Conservation (phyloP, 2,329 filamentous ascomycete genomes). For the Alternaria viburni region DNA sequence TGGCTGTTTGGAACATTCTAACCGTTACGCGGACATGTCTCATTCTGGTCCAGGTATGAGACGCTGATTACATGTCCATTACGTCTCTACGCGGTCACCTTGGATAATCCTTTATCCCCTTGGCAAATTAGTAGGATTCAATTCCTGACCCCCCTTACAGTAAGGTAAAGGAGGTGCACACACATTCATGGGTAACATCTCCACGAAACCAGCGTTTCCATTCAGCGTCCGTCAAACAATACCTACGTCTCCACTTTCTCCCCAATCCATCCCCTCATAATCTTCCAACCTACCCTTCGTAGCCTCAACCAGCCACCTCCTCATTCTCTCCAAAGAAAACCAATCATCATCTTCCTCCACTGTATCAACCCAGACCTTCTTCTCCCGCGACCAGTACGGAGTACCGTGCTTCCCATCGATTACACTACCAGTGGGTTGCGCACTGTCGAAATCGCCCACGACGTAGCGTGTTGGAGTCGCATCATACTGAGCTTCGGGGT, state of each 20-base stretch:
- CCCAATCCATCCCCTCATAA: not conserved
- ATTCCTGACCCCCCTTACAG: not conserved
- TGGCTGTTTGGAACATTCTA: not conserved
- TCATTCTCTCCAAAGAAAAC: conserved; percentile 1
- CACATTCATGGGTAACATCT: not conserved
- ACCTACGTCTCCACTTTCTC: not conserved
- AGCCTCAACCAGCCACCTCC: not conserved
- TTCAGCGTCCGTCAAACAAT: not conserved
- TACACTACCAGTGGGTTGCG: not conserved
- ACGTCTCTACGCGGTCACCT: not conserved
- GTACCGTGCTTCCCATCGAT: not conserved
- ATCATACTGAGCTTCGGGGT: not conserved
- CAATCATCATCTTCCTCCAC: conserved; percentile 6
- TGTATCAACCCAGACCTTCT: not conserved
- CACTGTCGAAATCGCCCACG: conserved; percentile 6
- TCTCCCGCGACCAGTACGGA: not conserved
- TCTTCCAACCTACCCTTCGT: not conserved
- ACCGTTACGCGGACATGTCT: not conserved
- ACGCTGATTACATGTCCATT: accelerated
- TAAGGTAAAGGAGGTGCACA: not conserved
- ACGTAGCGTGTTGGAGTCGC: not conserved
- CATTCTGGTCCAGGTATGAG: not conserved
- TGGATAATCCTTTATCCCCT: not conserved
- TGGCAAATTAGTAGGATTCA: not conserved
- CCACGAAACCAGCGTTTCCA: not conserved